phyloP scores from a whole-genome alignment of 345 rosid species.

The Streptanthus diversifolius region DNA sequence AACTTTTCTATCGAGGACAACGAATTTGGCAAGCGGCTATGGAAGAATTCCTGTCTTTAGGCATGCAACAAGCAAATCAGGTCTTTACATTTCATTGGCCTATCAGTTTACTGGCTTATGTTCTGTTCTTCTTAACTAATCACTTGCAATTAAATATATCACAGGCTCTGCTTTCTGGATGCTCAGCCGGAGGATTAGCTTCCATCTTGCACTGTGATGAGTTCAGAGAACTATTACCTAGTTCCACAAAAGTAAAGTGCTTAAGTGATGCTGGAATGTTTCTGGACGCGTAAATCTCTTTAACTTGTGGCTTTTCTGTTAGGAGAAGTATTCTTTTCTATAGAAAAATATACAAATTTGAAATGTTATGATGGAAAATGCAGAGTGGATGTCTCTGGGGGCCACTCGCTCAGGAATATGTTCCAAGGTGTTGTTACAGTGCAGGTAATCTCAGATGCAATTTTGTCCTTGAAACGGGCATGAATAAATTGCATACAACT shows the following conservation, averaged over 20 bases:
- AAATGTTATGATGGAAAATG: slow-evolving; percentile 24
- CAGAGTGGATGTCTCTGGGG: slow-evolving; percentile 80
- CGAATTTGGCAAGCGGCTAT: slow-evolving; percentile 78
- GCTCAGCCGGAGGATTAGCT: slow-evolving; percentile 94
- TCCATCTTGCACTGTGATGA: slow-evolving; percentile 80
- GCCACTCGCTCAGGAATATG: slow-evolving; percentile 62
- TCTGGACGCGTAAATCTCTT: slow-evolving; percentile 61
- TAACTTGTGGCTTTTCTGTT: neutral
- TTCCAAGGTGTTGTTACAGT: slow-evolving; percentile 66
- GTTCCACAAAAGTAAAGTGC: slow-evolving; percentile 71
- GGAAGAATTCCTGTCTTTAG: slow-evolving; percentile 59
- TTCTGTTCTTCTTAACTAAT: neutral
- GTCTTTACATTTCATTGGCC: slow-evolving; percentile 33
- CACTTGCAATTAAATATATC: slow-evolving; percentile 1
- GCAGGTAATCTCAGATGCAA: slow-evolving; percentile 55
- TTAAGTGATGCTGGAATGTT: slow-evolving; percentile 94
- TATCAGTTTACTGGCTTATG: neutral
- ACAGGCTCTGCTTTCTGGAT: slow-evolving; percentile 94
- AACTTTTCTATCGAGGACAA: slow-evolving; percentile 76
- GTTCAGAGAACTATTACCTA: slow-evolving; percentile 58
- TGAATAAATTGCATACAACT: neutral
- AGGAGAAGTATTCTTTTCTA: neutral
- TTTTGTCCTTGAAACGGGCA: neutral
- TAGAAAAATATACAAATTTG: neutral
- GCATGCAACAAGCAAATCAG: slow-evolving; percentile 76